Conservation (phyloP, 768 basidiomycete species). For the Leccinellum albellum region DNA sequence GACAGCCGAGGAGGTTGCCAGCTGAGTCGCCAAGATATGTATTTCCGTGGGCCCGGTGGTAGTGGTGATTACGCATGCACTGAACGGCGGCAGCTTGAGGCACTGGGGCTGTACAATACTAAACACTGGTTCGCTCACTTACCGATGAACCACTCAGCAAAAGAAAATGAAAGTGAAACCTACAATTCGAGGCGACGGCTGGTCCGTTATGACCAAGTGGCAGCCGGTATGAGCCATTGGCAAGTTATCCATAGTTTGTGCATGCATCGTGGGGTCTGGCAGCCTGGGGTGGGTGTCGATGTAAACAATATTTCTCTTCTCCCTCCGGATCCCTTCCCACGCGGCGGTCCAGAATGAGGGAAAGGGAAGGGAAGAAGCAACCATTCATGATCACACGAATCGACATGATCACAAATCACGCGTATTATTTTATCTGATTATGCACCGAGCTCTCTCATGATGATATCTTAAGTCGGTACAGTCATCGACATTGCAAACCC, state of each 20-base stretch:
- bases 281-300: too few species aligned
- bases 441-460: neutral
- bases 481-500: too few species aligned
- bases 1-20: neutral
- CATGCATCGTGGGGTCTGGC: neutral
- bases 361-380: too few species aligned
- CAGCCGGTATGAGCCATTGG: too few species aligned
- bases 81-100: neutral
- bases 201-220: neutral
- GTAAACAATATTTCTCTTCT: too few species aligned
- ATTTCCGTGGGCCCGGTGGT: neutral
- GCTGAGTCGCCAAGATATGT: neutral
- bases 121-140: neutral
- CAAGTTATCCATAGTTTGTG: neutral
- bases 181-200: neutral
- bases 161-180: neutral
- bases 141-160: neutral
- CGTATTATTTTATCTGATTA: neutral
- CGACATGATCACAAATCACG: neutral
- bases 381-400: too few species aligned
- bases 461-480: neutral
- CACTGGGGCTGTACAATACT: neutral
- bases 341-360: neutral
- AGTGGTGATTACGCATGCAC: neutral
- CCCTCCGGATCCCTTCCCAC: neutral